Evolutionary conservation across 441 rosid genomes (phyloP).

Genomic region (Corymbia citriodora): DNA sequence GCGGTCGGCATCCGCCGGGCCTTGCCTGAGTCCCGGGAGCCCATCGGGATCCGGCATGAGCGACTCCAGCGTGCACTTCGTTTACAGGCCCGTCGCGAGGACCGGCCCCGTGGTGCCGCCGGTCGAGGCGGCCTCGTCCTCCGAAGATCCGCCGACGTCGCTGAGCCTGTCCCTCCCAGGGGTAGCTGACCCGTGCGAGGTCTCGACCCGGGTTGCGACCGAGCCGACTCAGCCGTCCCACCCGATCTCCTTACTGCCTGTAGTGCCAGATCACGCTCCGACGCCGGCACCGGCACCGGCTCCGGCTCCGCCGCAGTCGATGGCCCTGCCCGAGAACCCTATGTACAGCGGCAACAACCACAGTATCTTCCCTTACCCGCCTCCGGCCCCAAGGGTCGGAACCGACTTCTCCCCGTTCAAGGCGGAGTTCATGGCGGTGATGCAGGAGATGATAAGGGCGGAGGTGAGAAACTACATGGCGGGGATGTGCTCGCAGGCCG

Average conservation of each 20-base stretch:
- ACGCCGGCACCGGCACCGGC: neutral
- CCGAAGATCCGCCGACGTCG: slow-evolving; percentile 49
- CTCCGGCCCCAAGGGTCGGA: neutral
- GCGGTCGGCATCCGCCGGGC: slow-evolving; percentile 45
- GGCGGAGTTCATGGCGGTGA: slow-evolving; percentile 48
- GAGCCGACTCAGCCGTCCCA: slow-evolving; percentile 14
- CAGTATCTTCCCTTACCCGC: neutral
- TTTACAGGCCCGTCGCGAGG: slow-evolving; percentile 20
- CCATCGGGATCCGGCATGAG: slow-evolving; percentile 60
- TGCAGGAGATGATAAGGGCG: slow-evolving; percentile 59
- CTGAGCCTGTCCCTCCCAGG: slow-evolving; percentile 55
- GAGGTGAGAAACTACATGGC: slow-evolving; percentile 62
- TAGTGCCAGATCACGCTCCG: neutral
- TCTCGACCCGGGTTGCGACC: slow-evolving; percentile 18
- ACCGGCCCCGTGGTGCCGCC: slow-evolving; percentile 31
- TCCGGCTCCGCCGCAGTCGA: neutral
- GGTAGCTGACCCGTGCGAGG: slow-evolving; percentile 34
- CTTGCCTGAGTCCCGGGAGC: slow-evolving; percentile 46
- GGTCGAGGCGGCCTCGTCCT: slow-evolving; percentile 19
- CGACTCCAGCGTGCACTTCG: slow-evolving; percentile 44
- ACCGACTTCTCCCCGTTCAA: slow-evolving; percentile 32
- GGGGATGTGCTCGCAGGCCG: slow-evolving; percentile 40
- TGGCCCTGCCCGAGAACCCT: slow-evolving; percentile 1
- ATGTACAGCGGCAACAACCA: neutral
- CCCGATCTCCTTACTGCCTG: neutral